Evolutionary conservation across 306 rosid species (phyloP).

Genomic region (Chamaecrista fasciculata): DNA sequence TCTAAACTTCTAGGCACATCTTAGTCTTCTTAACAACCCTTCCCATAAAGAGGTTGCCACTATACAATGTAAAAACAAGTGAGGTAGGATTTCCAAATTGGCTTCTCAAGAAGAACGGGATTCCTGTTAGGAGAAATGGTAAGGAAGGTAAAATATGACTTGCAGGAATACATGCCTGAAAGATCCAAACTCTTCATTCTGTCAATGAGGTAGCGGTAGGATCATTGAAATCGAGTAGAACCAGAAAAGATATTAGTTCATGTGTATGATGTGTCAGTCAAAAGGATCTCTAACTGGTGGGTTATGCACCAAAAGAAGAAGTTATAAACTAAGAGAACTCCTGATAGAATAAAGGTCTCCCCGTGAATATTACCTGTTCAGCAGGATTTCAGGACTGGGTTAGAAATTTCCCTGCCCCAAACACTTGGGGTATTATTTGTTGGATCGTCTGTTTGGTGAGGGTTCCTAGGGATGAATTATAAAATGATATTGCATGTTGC

Average conservation of each 20-base stretch:
- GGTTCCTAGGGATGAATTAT: not conserved
- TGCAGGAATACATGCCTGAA: not conserved
- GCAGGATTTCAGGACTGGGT: conserved; percentile 3
- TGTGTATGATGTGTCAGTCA: not conserved
- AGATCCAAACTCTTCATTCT: not conserved
- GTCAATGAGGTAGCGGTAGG: not conserved
- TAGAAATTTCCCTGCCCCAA: not conserved
- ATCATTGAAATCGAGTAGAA: not conserved
- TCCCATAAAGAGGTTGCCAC: not conserved
- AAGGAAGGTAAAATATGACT: not conserved
- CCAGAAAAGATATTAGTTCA: not conserved
- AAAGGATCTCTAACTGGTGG: not conserved
- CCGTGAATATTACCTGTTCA: not conserved
- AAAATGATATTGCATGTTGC: conserved; percentile 11
- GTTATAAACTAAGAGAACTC: not conserved
- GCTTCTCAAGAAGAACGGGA: not conserved
- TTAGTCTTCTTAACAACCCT: not conserved
- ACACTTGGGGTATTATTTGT: not conserved
- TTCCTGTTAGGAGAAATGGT: not conserved
- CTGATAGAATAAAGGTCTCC: not conserved
- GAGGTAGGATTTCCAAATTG: not conserved
- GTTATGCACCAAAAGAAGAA: not conserved
- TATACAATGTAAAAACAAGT: not conserved
- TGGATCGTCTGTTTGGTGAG: not conserved
- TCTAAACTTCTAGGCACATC: too few species aligned